Conservation (phyloP, 2,329 filamentous ascomycete genomes). For the Epichloe aotearoae region DNA sequence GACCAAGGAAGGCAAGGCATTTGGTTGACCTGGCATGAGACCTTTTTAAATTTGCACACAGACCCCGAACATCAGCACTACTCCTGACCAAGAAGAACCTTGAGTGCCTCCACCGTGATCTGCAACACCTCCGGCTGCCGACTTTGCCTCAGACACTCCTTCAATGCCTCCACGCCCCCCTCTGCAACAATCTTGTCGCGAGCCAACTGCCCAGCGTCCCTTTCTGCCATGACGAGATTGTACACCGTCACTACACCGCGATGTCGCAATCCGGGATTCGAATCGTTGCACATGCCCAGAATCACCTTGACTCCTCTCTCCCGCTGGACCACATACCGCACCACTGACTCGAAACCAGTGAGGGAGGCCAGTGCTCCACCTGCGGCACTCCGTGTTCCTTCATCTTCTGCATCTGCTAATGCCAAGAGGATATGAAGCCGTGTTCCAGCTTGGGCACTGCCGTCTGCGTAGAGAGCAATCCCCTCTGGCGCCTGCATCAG, state of each 20-base stretch:
- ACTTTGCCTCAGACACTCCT: conserved; percentile 54
- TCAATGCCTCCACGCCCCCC: conserved; percentile 56
- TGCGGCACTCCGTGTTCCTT: conserved; percentile 66
- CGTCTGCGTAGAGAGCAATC: conserved; percentile 55
- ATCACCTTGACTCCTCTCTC: conserved; percentile 64
- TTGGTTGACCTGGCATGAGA: not conserved
- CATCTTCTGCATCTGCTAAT: conserved; percentile 74
- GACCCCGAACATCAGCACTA: not conserved
- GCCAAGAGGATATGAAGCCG: conserved; percentile 76
- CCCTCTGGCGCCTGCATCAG: conserved; percentile 59
- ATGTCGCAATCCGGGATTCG: conserved; percentile 53
- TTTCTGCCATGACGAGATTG: conserved; percentile 58
- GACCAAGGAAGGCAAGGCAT: too few relatives aligned
- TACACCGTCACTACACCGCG: conserved; percentile 63
- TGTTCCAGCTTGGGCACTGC: conserved; percentile 52
- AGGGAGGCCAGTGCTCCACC: conserved; percentile 80
- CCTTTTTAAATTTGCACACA: not conserved
- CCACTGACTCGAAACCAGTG: conserved; percentile 63
- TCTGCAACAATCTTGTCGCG: conserved; percentile 46
- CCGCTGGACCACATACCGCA: conserved; percentile 55
- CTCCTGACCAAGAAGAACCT: conserved; percentile 42
- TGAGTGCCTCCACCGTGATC: conserved; percentile 59
- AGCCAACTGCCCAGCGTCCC: conserved; percentile 48
- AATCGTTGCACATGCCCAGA: conserved; percentile 66
- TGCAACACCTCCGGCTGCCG: conserved; percentile 57